phyloP scores from a whole-genome alignment of 2,329 filamentous ascomycete genomes.

The Hansfordia pulvinata region DNA sequence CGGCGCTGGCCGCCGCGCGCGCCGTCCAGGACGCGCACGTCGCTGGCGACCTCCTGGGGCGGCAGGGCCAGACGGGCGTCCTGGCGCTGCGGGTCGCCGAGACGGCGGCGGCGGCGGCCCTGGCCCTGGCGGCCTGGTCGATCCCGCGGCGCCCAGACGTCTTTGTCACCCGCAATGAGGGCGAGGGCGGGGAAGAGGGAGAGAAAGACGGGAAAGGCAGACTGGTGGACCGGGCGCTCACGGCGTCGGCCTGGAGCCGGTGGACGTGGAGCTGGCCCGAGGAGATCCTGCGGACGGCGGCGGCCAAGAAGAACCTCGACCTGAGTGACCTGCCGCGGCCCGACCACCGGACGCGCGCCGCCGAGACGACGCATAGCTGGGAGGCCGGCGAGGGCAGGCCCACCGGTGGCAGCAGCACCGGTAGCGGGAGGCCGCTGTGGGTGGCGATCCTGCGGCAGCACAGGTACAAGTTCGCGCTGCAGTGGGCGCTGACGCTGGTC shows the following conservation, averaged over 20 bases:
- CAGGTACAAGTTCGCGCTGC: constrained; percentile 36
- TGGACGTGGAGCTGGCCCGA: constrained; percentile 55
- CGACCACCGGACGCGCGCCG: constrained; percentile 37
- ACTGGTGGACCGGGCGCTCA: constrained; percentile 49
- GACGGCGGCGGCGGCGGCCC: constrained; percentile 26
- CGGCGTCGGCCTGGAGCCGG: constrained; percentile 43
- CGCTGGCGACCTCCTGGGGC: constrained; percentile 17
- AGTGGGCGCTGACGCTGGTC: constrained; percentile 42
- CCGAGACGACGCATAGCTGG: constrained; percentile 36
- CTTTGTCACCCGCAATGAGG: no score
- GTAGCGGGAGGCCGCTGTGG: constrained; percentile 48
- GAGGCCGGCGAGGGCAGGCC: no score
- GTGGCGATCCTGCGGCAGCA: constrained; percentile 45
- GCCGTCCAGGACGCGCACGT: constrained; percentile 29
- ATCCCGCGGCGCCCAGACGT: constrained; percentile 58
- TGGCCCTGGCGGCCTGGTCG: constrained; percentile 33
- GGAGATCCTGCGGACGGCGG: constrained; percentile 38
- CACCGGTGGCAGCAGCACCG: no score
- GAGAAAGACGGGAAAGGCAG: no score
- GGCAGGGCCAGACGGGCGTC: constrained; percentile 17
- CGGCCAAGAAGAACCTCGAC: constrained; percentile 45
- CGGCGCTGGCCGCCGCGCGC: constrained; percentile 27
- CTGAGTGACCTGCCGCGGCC: constrained; percentile 48
- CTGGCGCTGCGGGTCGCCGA: constrained; percentile 34
- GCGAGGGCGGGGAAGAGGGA: no score